Conservation (phyloP, 78 protist genomes). For the Speleostelium caveatum region DNA sequence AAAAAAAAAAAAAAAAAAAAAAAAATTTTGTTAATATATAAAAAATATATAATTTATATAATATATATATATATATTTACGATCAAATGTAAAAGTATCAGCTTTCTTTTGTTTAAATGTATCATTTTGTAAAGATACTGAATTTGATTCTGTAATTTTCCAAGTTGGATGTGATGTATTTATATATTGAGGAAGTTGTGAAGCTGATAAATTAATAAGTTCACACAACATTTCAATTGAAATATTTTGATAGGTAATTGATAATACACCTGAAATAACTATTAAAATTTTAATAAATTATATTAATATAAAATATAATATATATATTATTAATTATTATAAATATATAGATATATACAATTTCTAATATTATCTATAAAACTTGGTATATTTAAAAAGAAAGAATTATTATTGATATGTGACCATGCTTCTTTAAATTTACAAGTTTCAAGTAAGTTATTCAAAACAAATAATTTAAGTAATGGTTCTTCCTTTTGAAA, state of each 20-base stretch:
- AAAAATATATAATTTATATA: too few relatives aligned
- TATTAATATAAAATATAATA: neutral
- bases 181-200: constrained; percentile 12
- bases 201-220: constrained; percentile 20
- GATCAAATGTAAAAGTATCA: constrained; percentile 72
- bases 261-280: constrained; percentile 58
- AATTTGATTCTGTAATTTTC: constrained; percentile 21
- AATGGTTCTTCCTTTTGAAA: constrained; percentile 77
- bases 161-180: constrained; percentile 53
- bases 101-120: constrained; percentile 64
- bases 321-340: neutral
- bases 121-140: constrained; percentile 65
- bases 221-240: constrained; percentile 42
- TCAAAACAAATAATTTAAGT: constrained; percentile 37
- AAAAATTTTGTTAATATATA: neutral
- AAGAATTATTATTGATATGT: constrained; percentile 31
- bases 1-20: too few relatives aligned
- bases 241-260: constrained; percentile 59
- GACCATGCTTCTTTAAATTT: constrained; percentile 72
- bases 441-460: constrained; percentile 49
- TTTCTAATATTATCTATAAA: constrained; percentile 45
- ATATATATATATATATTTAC: constrained; percentile 9
- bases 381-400: constrained; percentile 57
- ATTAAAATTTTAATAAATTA: neutral
- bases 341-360: constrained; percentile 13